These are phyloP conservation scores for Mycogone perniciosa DNA, from an alignment of 2,329 filamentous ascomycete species.

Conservation along the genomic window DNA sequence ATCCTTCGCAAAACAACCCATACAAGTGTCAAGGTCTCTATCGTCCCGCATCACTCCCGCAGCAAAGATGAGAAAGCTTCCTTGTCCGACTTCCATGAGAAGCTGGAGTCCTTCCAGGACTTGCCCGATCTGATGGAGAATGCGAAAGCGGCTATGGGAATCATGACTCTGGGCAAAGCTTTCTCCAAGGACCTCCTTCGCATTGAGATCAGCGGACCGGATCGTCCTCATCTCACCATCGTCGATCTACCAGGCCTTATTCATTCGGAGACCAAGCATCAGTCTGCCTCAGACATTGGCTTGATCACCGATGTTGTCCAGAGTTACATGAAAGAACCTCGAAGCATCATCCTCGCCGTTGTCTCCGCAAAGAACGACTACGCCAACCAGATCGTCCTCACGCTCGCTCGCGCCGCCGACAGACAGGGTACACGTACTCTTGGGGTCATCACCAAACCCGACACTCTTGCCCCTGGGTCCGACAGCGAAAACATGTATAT, in stretches of 20 bases:
- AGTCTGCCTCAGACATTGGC: slow-evolving; percentile 38
- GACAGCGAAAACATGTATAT: slow-evolving; percentile 34
- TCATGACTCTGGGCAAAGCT: slow-evolving; percentile 27
- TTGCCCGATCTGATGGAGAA: slow-evolving; percentile 30
- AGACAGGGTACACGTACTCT: slow-evolving; percentile 38
- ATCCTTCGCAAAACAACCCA: slow-evolving; percentile 33
- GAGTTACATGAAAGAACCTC: slow-evolving; percentile 48
- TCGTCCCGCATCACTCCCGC: slow-evolving; percentile 12
- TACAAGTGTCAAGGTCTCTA: slow-evolving; percentile 18
- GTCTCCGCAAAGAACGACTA: slow-evolving; percentile 51
- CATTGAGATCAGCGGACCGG: slow-evolving; percentile 43
- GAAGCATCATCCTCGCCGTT: slow-evolving; percentile 56
- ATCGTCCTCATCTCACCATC: slow-evolving; percentile 49
- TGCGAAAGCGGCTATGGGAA: slow-evolving; percentile 44
- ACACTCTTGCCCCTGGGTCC: slow-evolving; percentile 30
- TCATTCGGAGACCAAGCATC: slow-evolving; percentile 38
- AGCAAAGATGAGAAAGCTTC: slow-evolving; percentile 10
- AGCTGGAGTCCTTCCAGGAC: slow-evolving; percentile 1
- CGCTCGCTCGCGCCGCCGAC: slow-evolving; percentile 30
- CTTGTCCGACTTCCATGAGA: slow-evolving; percentile 6
- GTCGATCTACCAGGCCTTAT: slow-evolving; percentile 56
- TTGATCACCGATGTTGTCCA: slow-evolving; percentile 43
- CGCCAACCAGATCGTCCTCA: slow-evolving; percentile 52
- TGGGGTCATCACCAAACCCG: slow-evolving; percentile 54
- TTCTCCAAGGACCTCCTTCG: slow-evolving; percentile 44